These are phyloP conservation scores for Ambrosia hybrid DNA, from an alignment of 140 eudicot species.

Conservation along the genomic window DNA sequence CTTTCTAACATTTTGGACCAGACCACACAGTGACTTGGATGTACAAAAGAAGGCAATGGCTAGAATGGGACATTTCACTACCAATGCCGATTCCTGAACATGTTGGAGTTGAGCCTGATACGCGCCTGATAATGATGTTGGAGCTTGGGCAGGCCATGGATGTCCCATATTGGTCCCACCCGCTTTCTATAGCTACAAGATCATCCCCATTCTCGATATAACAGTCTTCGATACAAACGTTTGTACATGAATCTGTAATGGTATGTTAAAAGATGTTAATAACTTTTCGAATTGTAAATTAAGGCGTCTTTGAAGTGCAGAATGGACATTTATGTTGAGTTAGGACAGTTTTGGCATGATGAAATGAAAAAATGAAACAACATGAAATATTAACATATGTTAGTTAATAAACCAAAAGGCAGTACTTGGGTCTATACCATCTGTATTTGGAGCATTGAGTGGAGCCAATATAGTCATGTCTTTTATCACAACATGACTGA, in stretches of 20 bases:
- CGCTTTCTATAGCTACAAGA: slow-evolving; percentile 91
- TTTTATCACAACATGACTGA: slow-evolving; percentile 78
- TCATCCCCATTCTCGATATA: slow-evolving; percentile 96
- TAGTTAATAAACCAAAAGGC: background rate
- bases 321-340: too few species aligned
- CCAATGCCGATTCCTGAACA: slow-evolving; percentile 97
- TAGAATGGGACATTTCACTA: slow-evolving; percentile 74
- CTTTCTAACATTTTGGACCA: too few species aligned
- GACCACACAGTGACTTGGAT: too few species aligned
- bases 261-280: background rate
- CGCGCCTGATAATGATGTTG: slow-evolving; percentile 72
- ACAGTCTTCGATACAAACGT: slow-evolving; percentile 90
- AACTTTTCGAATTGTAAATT: background rate
- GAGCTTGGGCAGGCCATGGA: slow-evolving; percentile 73
- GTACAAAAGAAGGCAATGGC: too few species aligned
- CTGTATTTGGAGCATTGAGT: slow-evolving; percentile 88
- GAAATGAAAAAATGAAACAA: too few species aligned
- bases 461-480: slow-evolving; percentile 96
- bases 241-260: slow-evolving; percentile 72
- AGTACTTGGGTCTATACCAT: slow-evolving; percentile 94
- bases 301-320: too few species aligned
- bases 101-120: slow-evolving; percentile 93
- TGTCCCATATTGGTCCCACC: slow-evolving; percentile 97
- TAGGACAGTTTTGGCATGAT: too few species aligned
- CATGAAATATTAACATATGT: too few species aligned